Conservation (phyloP, 306 rosid genomes). For the Amphicarpaea edgeworthii region DNA sequence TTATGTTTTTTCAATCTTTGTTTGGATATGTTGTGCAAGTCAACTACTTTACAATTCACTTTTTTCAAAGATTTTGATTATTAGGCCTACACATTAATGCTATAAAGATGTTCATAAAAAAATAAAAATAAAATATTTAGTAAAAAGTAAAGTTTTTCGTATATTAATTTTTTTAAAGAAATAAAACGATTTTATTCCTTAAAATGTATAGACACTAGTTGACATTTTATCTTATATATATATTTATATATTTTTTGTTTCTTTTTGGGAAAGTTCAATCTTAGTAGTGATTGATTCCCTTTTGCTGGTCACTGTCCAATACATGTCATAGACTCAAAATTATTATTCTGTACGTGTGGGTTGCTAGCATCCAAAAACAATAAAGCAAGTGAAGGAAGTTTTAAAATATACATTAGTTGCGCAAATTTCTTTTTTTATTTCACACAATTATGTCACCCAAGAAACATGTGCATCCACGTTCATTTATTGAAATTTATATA, state of each 20-base stretch:
- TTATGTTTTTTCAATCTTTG: not conserved
- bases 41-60: not conserved
- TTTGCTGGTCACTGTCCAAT: slow-evolving; percentile 36
- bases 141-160: not conserved
- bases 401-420: not conserved
- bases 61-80: not conserved
- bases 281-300: slow-evolving; percentile 37
- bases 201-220: not conserved
- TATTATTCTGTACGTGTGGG: slow-evolving; percentile 31
- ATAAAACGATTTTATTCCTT: too few species aligned
- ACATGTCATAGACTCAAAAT: slow-evolving; percentile 12
- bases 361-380: slow-evolving; percentile 39
- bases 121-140: not conserved
- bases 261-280: not conserved
- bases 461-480: too few species aligned
- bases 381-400: slow-evolving; percentile 17
- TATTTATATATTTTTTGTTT: not conserved
- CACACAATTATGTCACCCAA: not conserved
- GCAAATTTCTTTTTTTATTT: not conserved
- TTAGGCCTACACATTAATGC: not conserved
- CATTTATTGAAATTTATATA: too few species aligned
- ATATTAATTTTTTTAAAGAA: not conserved
- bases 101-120: not conserved
- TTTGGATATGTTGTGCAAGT: not conserved
- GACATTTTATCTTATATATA: not conserved